These are phyloP conservation scores for Wickerhamiella parazyma DNA, from an alignment of 805 yeast species.

Conservation along the genomic window DNA sequence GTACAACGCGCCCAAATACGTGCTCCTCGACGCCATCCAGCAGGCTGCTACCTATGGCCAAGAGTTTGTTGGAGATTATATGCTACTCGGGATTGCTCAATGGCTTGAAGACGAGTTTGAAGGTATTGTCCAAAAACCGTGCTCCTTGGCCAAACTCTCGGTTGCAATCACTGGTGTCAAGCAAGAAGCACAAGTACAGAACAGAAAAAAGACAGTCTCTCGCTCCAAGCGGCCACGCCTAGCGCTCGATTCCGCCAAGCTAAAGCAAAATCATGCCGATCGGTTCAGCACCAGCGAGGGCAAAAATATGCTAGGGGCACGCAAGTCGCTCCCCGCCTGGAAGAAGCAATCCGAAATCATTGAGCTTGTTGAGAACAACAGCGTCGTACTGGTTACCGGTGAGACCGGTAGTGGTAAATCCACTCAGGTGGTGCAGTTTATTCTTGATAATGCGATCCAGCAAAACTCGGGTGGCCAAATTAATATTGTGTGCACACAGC, in stretches of 20 bases:
- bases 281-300: constrained; percentile 28
- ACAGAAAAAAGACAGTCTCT: neutral
- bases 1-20: constrained; percentile 25
- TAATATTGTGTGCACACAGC: constrained; percentile 76
- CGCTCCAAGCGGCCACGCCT: constrained; percentile 5
- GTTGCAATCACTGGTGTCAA: constrained; percentile 22
- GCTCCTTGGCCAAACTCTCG: constrained; percentile 38
- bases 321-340: constrained; percentile 78
- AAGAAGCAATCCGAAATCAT: constrained; percentile 43
- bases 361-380: constrained; percentile 39
- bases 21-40: constrained; percentile 25
- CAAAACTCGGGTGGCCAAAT: constrained; percentile 35
- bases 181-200: constrained; percentile 11
- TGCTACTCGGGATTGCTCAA: constrained; percentile 54
- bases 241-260: constrained; percentile 22
- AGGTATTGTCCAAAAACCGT: constrained; percentile 56
- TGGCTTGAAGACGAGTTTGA: constrained; percentile 59
- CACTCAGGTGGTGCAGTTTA: constrained; percentile 84
- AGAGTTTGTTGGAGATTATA: constrained; percentile 49
- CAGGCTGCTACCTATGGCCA: constrained; percentile 24
- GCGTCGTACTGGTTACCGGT: constrained; percentile 74
- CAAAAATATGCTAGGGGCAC: constrained; percentile 29
- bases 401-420: constrained; percentile 98
- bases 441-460: constrained; percentile 47
- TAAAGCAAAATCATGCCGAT: constrained; percentile 27